These are phyloP conservation scores for Lipomyces kockii DNA, from an alignment of 805 yeast species.

Conservation along the genomic window DNA sequence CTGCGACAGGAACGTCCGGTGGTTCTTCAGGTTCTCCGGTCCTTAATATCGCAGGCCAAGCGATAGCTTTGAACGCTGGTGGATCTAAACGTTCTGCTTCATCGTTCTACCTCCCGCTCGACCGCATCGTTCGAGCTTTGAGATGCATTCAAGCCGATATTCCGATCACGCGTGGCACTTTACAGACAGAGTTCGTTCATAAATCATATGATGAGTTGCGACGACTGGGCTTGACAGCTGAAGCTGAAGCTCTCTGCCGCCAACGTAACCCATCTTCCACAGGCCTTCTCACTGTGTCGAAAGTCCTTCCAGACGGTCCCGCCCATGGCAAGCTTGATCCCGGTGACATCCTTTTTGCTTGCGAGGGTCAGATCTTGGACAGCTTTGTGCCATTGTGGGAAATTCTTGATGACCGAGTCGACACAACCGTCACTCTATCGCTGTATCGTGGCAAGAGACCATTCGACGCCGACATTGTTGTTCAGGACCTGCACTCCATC, in stretches of 20 bases:
- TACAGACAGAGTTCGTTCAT: constrained; percentile 34
- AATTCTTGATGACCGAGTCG: constrained; percentile 26
- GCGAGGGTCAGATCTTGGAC: constrained; percentile 21
- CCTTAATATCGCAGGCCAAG: constrained; percentile 35
- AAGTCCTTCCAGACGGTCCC: constrained; percentile 33
- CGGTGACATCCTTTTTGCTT: constrained; percentile 33
- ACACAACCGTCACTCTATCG: constrained; percentile 10
- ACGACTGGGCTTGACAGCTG: constrained; percentile 28
- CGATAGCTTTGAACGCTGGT: constrained; percentile 36
- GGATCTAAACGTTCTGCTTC: constrained; percentile 35
- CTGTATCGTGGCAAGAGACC: constrained; percentile 20
- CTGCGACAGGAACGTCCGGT: constrained; percentile 38
- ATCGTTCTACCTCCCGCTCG: constrained; percentile 35
- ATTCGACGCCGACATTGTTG: constrained; percentile 14
- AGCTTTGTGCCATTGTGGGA: constrained; percentile 31
- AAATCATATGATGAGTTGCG: constrained; percentile 34
- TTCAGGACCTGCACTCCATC: constrained; percentile 32
- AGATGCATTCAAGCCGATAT: constrained; percentile 23
- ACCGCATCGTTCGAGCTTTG: constrained; percentile 34
- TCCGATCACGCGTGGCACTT: constrained; percentile 32
- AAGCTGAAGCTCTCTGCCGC: constrained; percentile 29
- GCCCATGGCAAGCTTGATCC: constrained; percentile 32
- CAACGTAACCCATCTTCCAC: constrained; percentile 18
- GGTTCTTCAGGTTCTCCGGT: constrained; percentile 37
- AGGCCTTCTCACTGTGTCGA: constrained; percentile 30